phyloP scores from a whole-genome alignment of 1,284 basidiomycete genomes.

The Boletellus sp. region DNA sequence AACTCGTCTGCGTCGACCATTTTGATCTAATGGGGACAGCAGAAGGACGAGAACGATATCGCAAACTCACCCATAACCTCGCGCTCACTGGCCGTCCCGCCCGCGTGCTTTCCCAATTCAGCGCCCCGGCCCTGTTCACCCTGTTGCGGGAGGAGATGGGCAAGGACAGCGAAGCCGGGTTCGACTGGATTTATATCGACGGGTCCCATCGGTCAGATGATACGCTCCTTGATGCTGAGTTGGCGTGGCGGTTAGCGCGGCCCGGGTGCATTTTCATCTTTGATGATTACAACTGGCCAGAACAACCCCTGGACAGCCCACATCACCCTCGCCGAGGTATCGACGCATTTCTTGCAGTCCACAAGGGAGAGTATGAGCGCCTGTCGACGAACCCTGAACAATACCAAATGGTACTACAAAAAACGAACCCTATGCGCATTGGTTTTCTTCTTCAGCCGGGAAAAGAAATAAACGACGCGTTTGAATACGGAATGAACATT shows the following conservation, averaged over 20 bases:
- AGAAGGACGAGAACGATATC: slow-evolving; percentile 45
- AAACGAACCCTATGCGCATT: slow-evolving; percentile 50
- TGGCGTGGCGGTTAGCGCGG: slow-evolving; percentile 52
- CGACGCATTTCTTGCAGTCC: slow-evolving; percentile 51
- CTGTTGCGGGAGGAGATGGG: slow-evolving; percentile 46
- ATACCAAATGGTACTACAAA: slow-evolving; percentile 52
- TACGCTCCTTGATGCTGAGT: slow-evolving; percentile 55
- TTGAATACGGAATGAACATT: slow-evolving; percentile 48
- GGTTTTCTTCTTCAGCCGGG: slow-evolving; percentile 41
- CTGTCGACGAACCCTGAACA: slow-evolving; percentile 36
- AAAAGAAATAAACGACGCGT: slow-evolving; percentile 14
- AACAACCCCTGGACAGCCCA: slow-evolving; percentile 44
- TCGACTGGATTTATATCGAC: slow-evolving; percentile 58
- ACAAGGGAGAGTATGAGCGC: slow-evolving; percentile 44
- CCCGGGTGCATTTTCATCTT: slow-evolving; percentile 52
- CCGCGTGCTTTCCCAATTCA: slow-evolving; percentile 51
- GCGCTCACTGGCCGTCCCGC: slow-evolving; percentile 39
- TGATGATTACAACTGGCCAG: slow-evolving; percentile 56
- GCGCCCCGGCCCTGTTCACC: slow-evolving; percentile 47
- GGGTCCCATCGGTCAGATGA: slow-evolving; percentile 59
- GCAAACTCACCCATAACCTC: slow-evolving; percentile 48
- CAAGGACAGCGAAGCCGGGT: slow-evolving; percentile 37
- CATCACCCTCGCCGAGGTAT: slow-evolving; percentile 56
- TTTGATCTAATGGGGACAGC: slow-evolving; percentile 52
- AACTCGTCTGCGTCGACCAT: slow-evolving; percentile 54